phyloP scores from a whole-genome alignment of 139 green algal species.

The Chlorella ohadii region DNA sequence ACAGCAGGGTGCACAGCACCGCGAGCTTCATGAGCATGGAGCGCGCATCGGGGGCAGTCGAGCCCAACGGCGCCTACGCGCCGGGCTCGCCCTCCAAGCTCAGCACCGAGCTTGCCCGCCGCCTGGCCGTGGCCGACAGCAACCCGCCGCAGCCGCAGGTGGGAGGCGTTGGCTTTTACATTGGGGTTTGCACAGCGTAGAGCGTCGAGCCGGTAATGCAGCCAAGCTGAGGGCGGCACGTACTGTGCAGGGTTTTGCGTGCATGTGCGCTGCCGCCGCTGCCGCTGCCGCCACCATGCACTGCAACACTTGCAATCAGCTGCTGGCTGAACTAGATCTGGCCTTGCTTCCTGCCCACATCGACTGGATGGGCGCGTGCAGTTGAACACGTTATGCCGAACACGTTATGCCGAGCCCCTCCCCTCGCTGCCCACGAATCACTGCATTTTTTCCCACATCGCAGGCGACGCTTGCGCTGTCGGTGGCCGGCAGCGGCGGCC shows the following conservation, averaged over 20 bases:
- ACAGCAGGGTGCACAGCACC: background rate
- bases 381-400: no score
- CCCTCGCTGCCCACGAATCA: background rate
- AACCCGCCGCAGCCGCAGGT: constrained; percentile 21
- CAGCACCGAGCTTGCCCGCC: constrained; percentile 31
- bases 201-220: background rate
- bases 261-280: background rate
- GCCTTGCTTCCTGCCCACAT: no score
- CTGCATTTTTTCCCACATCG: background rate
- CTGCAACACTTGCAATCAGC: no score
- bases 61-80: background rate
- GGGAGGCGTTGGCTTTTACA: background rate
- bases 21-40: no score
- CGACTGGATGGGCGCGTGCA: no score
- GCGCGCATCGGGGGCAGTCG: background rate
- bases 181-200: background rate
- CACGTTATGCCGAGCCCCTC: background rate
- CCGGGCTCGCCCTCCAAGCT: constrained; percentile 24
- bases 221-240: background rate
- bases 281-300: no score
- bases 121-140: constrained; percentile 23
- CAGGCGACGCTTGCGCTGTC: constrained; percentile 22
- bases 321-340: no score
- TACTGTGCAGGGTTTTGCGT: background rate
- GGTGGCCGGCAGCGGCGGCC: background rate